Evolutionary conservation across 2,329 filamentous ascomycete species (phyloP).

Genomic region (Neofusicoccum kwambonambiense): DNA sequence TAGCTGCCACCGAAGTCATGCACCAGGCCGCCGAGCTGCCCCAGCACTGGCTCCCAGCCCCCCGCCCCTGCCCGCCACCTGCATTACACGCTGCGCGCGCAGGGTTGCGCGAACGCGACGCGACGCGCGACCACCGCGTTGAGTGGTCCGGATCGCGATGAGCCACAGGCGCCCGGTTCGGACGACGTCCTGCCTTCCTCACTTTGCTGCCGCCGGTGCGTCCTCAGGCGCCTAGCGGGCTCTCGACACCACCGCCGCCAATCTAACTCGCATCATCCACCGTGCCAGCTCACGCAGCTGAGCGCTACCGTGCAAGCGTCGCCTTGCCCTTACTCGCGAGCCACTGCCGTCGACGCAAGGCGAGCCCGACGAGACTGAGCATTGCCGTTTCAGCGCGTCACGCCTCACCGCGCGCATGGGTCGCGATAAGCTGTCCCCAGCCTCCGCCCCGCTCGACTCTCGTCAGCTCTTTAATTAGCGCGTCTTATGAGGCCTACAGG

Average conservation of each 20-base stretch:
- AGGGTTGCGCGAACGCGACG: constrained; percentile 5
- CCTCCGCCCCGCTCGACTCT: constrained; percentile 1
- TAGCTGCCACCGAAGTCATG: neutral
- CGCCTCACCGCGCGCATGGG: neutral
- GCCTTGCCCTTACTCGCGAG: neutral
- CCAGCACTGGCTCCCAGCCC: neutral
- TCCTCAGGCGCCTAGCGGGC: neutral
- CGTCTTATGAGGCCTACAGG: neutral
- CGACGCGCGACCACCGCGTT: constrained; percentile 5
- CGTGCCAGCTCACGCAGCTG: neutral
- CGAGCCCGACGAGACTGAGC: neutral
- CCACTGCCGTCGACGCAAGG: constrained; percentile 9
- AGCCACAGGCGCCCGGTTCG: neutral
- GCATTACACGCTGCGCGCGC: neutral
- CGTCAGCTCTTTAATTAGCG: constrained; percentile 1
- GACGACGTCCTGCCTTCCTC: neutral
- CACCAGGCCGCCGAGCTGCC: neutral
- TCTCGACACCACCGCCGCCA: neutral
- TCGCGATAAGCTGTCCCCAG: neutral
- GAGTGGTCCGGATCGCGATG: neutral
- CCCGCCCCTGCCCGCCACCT: constrained; percentile 1
- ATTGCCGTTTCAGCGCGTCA: constrained; percentile 2
- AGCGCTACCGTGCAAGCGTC: neutral
- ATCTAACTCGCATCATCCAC: neutral
- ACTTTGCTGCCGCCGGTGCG: neutral